Conservation (phyloP, 2,329 filamentous ascomycete genomes). For the Dactylonectria estremocensis region DNA sequence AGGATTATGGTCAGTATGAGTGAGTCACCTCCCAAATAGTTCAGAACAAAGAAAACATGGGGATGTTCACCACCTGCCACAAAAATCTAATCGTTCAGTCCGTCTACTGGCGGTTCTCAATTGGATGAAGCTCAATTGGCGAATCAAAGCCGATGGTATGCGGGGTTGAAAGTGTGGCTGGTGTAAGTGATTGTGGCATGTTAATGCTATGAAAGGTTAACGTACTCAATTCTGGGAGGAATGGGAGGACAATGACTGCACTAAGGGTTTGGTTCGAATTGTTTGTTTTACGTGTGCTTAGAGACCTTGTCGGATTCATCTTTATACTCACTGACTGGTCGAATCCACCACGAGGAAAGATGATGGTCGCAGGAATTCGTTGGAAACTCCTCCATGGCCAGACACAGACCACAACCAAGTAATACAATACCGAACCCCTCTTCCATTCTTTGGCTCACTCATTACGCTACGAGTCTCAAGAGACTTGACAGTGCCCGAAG, state of each 20-base stretch:
- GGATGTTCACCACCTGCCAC: slow-evolving; percentile 2
- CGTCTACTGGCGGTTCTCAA: not conserved
- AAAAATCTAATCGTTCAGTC: not conserved
- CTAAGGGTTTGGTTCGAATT: no score
- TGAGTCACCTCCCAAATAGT: slow-evolving; percentile 29
- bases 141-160: slow-evolving; percentile 30
- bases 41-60: slow-evolving; percentile 26
- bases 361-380: no score
- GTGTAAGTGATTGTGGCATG: slow-evolving; percentile 15
- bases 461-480: no score
- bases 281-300: no score
- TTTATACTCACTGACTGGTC: no score
- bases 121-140: slow-evolving; percentile 25
- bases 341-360: no score
- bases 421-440: no score
- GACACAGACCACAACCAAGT: no score
- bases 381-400: no score
- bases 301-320: no score
- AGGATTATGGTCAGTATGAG: slow-evolving; percentile 4
- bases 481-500: no score
- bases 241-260: not conserved
- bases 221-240: not conserved
- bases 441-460: no score
- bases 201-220: not conserved
- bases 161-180: slow-evolving; percentile 18